Evolutionary conservation across 192 early-diverging fungal genomes (phyloP), one percentile per base, ranked within the genome.

Genomic region (Mortierella antarctica): DNA sequence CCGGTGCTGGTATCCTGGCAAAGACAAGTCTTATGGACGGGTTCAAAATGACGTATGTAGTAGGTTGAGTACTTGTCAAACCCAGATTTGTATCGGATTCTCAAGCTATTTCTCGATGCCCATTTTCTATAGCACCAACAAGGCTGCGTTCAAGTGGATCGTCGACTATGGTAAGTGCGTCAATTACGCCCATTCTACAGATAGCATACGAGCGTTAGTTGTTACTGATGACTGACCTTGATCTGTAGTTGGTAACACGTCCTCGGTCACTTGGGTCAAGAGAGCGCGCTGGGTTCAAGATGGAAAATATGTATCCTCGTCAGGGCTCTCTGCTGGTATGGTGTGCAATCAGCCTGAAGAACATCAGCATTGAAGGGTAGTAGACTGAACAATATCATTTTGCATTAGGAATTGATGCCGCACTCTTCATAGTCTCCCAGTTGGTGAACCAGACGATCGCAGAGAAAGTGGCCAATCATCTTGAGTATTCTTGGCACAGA

Each of bases 271-370:
- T n/a, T 89, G 87, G 86, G 57, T 88, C 23, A 82, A 77, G 20
- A 81, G 70, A 9, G 88, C 87, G 21, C 78, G 88, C 41, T 89
- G 82, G 83, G 85, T 89, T 5, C 65, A 81, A 20, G 88, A 89
- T 74, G 85, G 80, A 21, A 87, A 86, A 17, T 80, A 48, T 49
- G 82, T 74, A 14, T 69, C 83, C 13, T 83, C 84, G 2, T 81
- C 77, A 15, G 86, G 86, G 23, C 82, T 85, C n/a, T 81, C 82
- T 56, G 84, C 84, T 12, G 84, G 84, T 65, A 67, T 67, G 68
- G 45, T 21, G 17, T 23, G 15, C 12, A 18, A 44, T 14, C 18
- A 53, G 11, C 7, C 8, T 10, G 15, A 17, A 49, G 40, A 39
- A 53, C 0, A 57, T n/a, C 18, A 10, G 23, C 6, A 12, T 4